These are phyloP conservation scores for Serendipita vermifera DNA, from an alignment of 768 basidiomycete genomes.

Conservation along the genomic window DNA sequence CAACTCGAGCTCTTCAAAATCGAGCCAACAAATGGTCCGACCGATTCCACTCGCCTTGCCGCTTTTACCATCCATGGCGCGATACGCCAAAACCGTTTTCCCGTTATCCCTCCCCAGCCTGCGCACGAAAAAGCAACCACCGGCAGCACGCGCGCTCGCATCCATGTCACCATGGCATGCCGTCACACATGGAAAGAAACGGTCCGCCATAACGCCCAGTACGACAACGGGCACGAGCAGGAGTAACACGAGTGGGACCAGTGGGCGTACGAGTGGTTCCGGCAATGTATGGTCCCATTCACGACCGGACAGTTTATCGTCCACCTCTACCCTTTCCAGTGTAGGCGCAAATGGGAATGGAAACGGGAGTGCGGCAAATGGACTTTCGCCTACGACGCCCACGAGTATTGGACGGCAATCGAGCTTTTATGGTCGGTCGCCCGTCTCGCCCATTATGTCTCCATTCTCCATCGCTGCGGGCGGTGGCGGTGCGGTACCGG, in stretches of 20 bases:
- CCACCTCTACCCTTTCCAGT: conserved; percentile 3
- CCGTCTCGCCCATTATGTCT: not conserved
- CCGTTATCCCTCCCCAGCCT: conserved; percentile 47
- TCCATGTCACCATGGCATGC: conserved; percentile 3
- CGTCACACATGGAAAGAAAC: not conserved
- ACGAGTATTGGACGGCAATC: too few relatives aligned
- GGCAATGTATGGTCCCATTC: conserved; percentile 3
- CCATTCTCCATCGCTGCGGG: not conserved
- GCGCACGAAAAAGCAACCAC: not conserved
- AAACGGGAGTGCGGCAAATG: not conserved
- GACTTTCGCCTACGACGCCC: not conserved
- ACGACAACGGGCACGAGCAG: not conserved
- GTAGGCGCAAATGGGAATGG: not conserved
- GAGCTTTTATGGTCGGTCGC: not conserved
- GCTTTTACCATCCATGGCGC: conserved; percentile 24
- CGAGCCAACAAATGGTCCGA: conserved; percentile 13
- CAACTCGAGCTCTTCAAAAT: not conserved
- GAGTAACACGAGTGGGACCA: not conserved
- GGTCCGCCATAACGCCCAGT: not conserved
- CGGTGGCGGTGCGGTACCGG: not conserved
- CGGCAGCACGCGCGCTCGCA: not conserved
- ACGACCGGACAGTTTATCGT: conserved; percentile 1
- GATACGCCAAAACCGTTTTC: conserved; percentile 41
- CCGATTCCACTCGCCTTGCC: conserved; percentile 15
- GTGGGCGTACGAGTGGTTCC: not conserved